phyloP scores from a whole-genome alignment of 2,329 filamentous ascomycete genomes.

The Apiospora pterosperma region DNA sequence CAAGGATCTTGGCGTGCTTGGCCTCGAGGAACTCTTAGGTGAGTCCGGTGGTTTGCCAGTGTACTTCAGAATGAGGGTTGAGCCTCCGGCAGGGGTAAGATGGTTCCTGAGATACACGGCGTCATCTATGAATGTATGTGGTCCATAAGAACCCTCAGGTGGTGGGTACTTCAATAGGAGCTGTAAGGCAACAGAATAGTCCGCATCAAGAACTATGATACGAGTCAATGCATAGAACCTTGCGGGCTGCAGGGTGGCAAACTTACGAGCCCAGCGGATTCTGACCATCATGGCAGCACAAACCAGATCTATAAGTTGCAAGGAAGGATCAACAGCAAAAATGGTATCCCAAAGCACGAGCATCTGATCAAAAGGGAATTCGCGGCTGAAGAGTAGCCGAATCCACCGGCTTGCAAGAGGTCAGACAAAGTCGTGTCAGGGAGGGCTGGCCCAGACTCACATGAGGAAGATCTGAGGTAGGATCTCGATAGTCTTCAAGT shows the following conservation, averaged over 20 bases:
- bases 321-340: slow-evolving; percentile 77
- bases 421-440: neutral
- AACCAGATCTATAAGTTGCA: slow-evolving; percentile 84
- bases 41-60: slow-evolving; percentile 51
- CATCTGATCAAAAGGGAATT: slow-evolving; percentile 85
- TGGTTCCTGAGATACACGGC: slow-evolving; percentile 71
- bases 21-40: slow-evolving; percentile 19
- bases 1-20: slow-evolving; percentile 32
- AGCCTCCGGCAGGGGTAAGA: slow-evolving; percentile 58
- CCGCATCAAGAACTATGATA: slow-evolving; percentile 69
- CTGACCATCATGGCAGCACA: slow-evolving; percentile 91
- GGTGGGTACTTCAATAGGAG: slow-evolving; percentile 80
- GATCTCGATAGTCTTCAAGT: slow-evolving; percentile 80
- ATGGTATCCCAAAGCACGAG: slow-evolving; percentile 87
- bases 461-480: slow-evolving; percentile 97
- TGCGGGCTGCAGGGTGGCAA: neutral
- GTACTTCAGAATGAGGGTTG: slow-evolving; percentile 67
- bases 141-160: slow-evolving; percentile 58
- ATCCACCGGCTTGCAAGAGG: slow-evolving; percentile 72
- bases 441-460: slow-evolving; percentile 42
- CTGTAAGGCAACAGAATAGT: slow-evolving; percentile 82
- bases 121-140: slow-evolving; percentile 81
- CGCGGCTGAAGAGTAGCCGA: slow-evolving; percentile 84
- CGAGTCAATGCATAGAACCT: neutral
- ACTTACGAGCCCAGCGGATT: slow-evolving; percentile 82